phyloP scores from a whole-genome alignment of 441 rosid genomes.

The Erodium moschatum region DNA sequence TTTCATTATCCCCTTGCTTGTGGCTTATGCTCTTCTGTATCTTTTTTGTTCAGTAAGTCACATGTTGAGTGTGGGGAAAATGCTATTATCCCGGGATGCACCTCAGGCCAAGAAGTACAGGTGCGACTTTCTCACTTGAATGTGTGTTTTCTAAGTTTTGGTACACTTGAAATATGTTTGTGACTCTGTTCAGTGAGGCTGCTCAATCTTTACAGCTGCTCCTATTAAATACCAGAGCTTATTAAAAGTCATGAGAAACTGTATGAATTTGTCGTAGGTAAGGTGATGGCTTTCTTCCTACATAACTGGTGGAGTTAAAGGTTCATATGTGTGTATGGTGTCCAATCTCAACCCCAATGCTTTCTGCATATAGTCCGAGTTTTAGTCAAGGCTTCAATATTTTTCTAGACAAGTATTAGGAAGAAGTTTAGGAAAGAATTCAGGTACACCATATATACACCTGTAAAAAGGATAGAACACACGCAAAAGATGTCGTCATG shows the following conservation, averaged over 20 bases:
- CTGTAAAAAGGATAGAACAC: background rate
- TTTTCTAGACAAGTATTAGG: background rate
- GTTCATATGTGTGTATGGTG: background rate
- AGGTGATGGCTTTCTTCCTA: background rate
- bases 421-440: background rate
- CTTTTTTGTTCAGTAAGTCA: slow-evolving; percentile 41
- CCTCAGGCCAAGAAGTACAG: slow-evolving; percentile 47
- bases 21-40: slow-evolving; percentile 3
- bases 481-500: background rate
- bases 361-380: background rate
- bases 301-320: background rate
- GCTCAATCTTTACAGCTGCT: background rate
- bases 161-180: background rate
- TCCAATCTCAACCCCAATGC: background rate
- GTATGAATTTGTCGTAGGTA: background rate
- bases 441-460: background rate
- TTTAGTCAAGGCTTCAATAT: background rate
- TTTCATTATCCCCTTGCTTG: background rate
- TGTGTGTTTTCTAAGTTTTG: background rate
- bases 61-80: slow-evolving; percentile 70
- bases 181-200: background rate
- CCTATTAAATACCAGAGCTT: background rate
- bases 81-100: slow-evolving; percentile 46
- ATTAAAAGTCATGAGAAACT: background rate
- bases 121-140: slow-evolving; percentile 26